Evolutionary conservation across 164 flowering plant species (phyloP), one percentile per base, ranked within the genome.

Genomic region (Nymphaea colorata): DNA sequence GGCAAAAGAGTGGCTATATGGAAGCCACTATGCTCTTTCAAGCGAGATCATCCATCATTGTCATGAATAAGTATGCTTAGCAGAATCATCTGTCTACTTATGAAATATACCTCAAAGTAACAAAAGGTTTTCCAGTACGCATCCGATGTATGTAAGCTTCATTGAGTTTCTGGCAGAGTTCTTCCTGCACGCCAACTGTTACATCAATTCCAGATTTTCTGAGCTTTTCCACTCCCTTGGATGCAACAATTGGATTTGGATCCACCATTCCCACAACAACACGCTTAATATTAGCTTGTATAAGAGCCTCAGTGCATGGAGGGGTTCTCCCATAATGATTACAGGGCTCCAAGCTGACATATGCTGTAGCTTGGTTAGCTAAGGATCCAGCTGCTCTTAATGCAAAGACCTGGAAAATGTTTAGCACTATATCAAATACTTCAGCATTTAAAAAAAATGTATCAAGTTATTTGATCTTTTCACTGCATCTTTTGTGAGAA

Each of bases 241-340:
- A 95, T 66, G 89, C 87, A 41, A 95, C 98, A 72, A 90, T 80
- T 15, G 98, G 98, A 65, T 92, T 95, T 7, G 96, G 98, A 79
- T 95, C 99, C 74, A 92, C 97, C 97, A 92, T 95, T 14, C 98
- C 96, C 51, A 90, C 82, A 59, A 92, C 97, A 47, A 90, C 98
- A 68, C 77, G 85, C 73, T 85, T 90, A 79, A 95, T 96, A 73
- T 86, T 88, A 64, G 97, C 96, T 78, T 82, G 82, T 67, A 95
- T 84, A 60, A 95, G 66, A 6, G 99, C 99, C 79, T 95, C 97
- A 17, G 85, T 79, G 72, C 99, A 90, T 3, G 99, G 98, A 53
- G 98, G 98, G 62, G 97, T 95, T 77, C 97, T 83, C 61, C 99
- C 99, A 71, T 75, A 86, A 75, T 95, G 98, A 71, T 95, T 92